Evolutionary conservation across 768 basidiomycete genomes (phyloP), one percentile per base, ranked within the genome.

Genomic region (Naganishia kalamii): DNA sequence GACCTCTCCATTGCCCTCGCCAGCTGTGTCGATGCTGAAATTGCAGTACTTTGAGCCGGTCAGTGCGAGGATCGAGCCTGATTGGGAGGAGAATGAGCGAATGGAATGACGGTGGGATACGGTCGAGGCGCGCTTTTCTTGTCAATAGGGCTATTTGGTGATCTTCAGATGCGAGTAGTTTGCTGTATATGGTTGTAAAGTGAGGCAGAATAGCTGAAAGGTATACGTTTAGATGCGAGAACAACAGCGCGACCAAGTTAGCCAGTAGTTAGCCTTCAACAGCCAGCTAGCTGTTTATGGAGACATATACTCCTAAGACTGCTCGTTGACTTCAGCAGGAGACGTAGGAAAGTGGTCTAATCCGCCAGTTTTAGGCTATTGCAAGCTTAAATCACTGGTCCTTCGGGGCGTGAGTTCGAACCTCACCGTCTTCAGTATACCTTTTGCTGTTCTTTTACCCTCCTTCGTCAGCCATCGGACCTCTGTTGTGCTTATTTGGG

Each of bases 331-430:
- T n/a, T 49, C 48, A 30, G 32, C 27, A 25, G 61, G 61, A 35
- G 61, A 62, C 47, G 46, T 62, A 40, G 61, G 61, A 62, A 40
- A 62, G 61, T 62, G 61, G 61, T 62, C 61, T 62, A 62, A 62
- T 62, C 61, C 46, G 61, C 61, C 47, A 48, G 46, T 33, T 62
- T 62, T 48, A 62, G 61, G 61, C 35, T 33, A 10, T 47, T 17
- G 23, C 8, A n/a, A 62, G 15, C 44, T 21, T n/a, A 48, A 33
- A 46, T n/a, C 61, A 33, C 61, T 49, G 47, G 61, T 62, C 61
- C 61, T 62, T 50, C 61, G 61, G 61, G 61, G 61, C 61, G 61
- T 62, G 61, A 50, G 61, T 62, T 62, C 61, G 61, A 62, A 62
- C 48, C 61, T 50, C 61, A 62, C 61, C 46, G 47, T 62, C 61